Base-by-base conservation (phyloP, 805 yeast species). In the Lachancea kluyveri region DNA sequence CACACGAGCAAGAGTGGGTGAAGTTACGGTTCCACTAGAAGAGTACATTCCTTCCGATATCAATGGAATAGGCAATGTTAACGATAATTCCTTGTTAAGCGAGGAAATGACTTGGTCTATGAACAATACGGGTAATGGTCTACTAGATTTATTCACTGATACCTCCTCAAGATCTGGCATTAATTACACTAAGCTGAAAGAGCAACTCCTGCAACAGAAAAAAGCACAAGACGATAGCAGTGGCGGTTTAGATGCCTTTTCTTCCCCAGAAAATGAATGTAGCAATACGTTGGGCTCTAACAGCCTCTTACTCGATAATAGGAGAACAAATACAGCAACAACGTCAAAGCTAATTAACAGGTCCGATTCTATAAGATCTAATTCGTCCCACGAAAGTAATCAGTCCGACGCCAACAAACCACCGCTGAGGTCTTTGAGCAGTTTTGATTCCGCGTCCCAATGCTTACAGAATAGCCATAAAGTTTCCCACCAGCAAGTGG, bases 121-220 rank as follows among this genome's bases (percentile, higher is more conserved):
- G 11, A n/a, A 16, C 3, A 32, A 33, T 5, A n/a, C 30, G 1
- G 52, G 59, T 5, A 58, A 51, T 35, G 72, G 72, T 1, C 46
- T 65, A 12, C 38, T 67, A 26, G 72, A 67, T 39, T 48, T 63
- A 35, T 62, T 66, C 27, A 39, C 59, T 11, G 55, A 55, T 31
- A 42, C 56, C 2, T 43, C 58, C 5, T 40, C 51, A 5, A 40
- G 45, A 9, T 42, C 50, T 9, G 26, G 24, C 14, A 26, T 25
- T 6, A 24, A 33, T 17, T 33, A 33, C 21, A 11, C 17, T 14
- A 11, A 25, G 5, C 12, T 33, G 32, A 33, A 33, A 20, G 23
- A 26, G 20, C 26, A 28, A 15, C 29, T n/a, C 17, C 13, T 20
- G 3, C 22, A 19, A 8, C 15, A 20, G n/a, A n/a, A n/a, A n/a